These are phyloP conservation scores for Nidula microcarpa DNA, from an alignment of 768 basidiomycete genomes.

Conservation along the genomic window DNA sequence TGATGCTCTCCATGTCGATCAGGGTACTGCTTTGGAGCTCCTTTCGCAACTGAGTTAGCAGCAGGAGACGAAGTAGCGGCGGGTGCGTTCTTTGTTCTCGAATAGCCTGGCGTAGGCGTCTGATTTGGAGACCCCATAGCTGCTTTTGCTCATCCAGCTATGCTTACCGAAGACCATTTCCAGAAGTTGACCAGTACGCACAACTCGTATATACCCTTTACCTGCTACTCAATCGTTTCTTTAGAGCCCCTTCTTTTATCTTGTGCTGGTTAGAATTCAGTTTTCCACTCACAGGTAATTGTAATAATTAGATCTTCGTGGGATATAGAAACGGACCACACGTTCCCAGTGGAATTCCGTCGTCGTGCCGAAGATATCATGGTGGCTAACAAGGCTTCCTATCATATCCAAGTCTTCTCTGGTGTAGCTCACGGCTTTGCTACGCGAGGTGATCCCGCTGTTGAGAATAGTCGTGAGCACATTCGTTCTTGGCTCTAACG, in stretches of 20 bases:
- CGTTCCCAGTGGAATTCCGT: slow-evolving; percentile 36
- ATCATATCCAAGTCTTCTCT: slow-evolving; percentile 45
- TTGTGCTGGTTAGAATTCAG: slow-evolving; percentile 31
- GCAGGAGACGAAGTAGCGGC: slow-evolving; percentile 9
- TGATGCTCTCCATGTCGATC: too few relatives aligned
- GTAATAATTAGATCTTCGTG: not conserved
- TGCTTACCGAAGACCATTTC: slow-evolving; percentile 30
- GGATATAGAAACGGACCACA: slow-evolving; percentile 34
- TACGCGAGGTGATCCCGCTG: slow-evolving; percentile 28
- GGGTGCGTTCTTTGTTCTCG: not conserved
- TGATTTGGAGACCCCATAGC: slow-evolving; percentile 11
- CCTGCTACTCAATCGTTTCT: not conserved
- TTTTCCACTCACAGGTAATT: too few relatives aligned
- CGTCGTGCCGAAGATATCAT: slow-evolving; percentile 43
- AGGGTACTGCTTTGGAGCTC: slow-evolving; percentile 35
- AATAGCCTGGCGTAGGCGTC: too few relatives aligned
- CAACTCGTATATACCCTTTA: not conserved
- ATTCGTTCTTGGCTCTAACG: not conserved
- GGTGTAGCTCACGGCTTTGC: slow-evolving; percentile 33
- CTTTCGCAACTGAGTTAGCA: slow-evolving; percentile 31
- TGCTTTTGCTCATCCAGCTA: slow-evolving; percentile 41
- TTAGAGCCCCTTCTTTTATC: slow-evolving; percentile 7
- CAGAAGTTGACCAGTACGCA: slow-evolving; percentile 31
- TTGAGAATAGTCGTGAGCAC: slow-evolving; percentile 15
- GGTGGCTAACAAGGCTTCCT: slow-evolving; percentile 32